Base-by-base conservation (phyloP, 176 grass and related monocot genomes). In the Eremochloa ophiuroides region DNA sequence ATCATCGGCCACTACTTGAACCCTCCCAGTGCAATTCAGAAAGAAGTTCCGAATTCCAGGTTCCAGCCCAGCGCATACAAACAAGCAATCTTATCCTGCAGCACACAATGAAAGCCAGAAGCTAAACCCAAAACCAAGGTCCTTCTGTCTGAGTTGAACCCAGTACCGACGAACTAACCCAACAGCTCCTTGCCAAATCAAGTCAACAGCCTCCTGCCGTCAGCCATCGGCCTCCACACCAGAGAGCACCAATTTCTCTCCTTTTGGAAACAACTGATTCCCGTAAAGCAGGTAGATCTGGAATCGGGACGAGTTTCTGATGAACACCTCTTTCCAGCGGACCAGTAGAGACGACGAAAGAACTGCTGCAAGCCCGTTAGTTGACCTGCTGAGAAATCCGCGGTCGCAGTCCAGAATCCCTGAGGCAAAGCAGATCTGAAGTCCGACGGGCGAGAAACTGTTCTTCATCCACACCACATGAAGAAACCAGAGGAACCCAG, bases 351-450 rank as follows among this genome's bases (percentile, higher is more conserved):
- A 66, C 33, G 77, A 70, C 4, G 67, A 73, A 73, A 18, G 74
- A 79, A 46, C 11, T 59, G 34, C 18, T 42, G 67, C 55, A 64
- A 31, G 43, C 34, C 73, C 33, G 29, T 68, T 37, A 73, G 66
- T 82, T 81, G 44, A 77, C 65, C 51, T 1, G 63, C 44, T 9
- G 28, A 74, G 22, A 81, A 81, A 64, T 85, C 71, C 64, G 35
- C 12, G n/a, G 43, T 44, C 71, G 56, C 48, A 82, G 78, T 85
- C 35, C 79, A 86, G 68, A 82, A 90, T 73, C 79, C 66, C 47
- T 67, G 60, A 50, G 78, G 66, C 10, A 67, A 78, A 60, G 79
- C 79, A 85, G 88, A 90, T 90, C 88, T 89, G 83, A 81, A 59
- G 34, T 29, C 71, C 5, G 56, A 56, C 27, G 15, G 42, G 26